Evolutionary conservation across 306 rosid genomes (phyloP).

Genomic region (Ormosia emarginata): DNA sequence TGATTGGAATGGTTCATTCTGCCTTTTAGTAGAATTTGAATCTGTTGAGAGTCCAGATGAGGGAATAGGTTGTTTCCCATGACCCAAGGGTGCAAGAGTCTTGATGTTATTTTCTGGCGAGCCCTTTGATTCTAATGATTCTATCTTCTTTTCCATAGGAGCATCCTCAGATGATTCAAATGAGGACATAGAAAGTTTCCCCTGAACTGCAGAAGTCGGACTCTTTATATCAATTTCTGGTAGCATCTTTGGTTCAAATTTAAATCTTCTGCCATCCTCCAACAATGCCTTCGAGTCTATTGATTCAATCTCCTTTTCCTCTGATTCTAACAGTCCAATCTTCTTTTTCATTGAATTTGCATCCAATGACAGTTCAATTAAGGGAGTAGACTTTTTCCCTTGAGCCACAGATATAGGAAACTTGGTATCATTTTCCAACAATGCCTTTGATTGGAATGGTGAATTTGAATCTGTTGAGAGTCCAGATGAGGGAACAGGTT

Average conservation of each 20-base stretch:
- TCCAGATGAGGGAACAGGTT: slow-evolving; percentile 1
- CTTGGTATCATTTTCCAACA: slow-evolving; percentile 16
- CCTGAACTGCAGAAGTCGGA: slow-evolving; percentile 8
- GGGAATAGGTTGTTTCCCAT: slow-evolving; percentile 13
- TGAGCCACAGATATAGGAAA: slow-evolving; percentile 11
- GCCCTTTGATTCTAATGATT: slow-evolving; percentile 36
- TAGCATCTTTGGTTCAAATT: slow-evolving; percentile 5
- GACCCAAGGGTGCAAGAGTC: neutral
- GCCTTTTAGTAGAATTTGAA: neutral
- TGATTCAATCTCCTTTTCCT: slow-evolving; percentile 4
- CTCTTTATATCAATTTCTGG: slow-evolving; percentile 9
- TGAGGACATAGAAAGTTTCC: neutral
- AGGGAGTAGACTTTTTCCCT: slow-evolving; percentile 21
- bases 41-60: neutral
- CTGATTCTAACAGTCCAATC: slow-evolving; percentile 20
- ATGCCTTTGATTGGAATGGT: slow-evolving; percentile 20
- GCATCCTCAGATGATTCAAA: slow-evolving; percentile 15
- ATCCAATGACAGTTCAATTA: slow-evolving; percentile 19
- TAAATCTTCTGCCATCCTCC: slow-evolving; percentile 5
- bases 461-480: neutral
- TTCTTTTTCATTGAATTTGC: slow-evolving; percentile 25
- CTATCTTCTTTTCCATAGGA: neutral
- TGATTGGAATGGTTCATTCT: slow-evolving; percentile 4
- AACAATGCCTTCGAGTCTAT: slow-evolving; percentile 15
- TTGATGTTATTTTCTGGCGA: slow-evolving; percentile 13